Evolutionary conservation across 169 alveolate species (phyloP), one percentile per base, ranked within the genome.

Genomic region (Miamiensis avidus): DNA sequence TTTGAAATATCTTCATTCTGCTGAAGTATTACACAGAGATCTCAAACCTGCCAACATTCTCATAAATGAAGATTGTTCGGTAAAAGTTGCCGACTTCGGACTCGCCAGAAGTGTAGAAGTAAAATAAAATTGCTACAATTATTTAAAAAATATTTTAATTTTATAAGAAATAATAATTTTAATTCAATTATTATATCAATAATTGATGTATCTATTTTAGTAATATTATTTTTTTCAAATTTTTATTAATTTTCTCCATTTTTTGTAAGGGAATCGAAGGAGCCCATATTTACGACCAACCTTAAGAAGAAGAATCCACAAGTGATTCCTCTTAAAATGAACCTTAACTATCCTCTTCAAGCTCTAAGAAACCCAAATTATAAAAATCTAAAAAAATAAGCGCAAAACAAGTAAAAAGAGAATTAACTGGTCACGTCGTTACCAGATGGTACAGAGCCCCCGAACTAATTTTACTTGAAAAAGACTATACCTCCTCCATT

Each of bases 1-100:
- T 0, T 97, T 98, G 77, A 97, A 98, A 88, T 99, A 97, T 89
- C 93, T 97, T 31, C 99, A 98, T 84, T 94, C 98, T 26, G 99
- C 99, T 0, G 98, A 99, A 85, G 98, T 99, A 28, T 94, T 97
- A 77, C 99, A 99, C 89, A 95, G 99, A 83, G 99, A 99, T 92
- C 94, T 98, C 76, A 99, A 99, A 88, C 99, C 99, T 29, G 99
- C 99, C 69, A 99, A 98, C 91, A 96, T 99, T 76, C 96, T 99
- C 29, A 97, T 99, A 65, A 98, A 98, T 93, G 98, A 98, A 91
- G 99, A 98, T 93, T 99, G 99, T 92, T 98, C 98, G 83, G 99
- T 98, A 64, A 99, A 98, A 93, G 97, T 99, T 69, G 98, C 99
- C 84, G 99, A 99, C 87, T 99, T 98, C 87, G 99, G 99, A 31